Percentiles rank a stretch among this genome's conserved stretches.
These are phyloP conservation scores for Metschnikowia sp. DNA, from an alignment of 805 yeast species.

Conservation along the genomic window DNA sequence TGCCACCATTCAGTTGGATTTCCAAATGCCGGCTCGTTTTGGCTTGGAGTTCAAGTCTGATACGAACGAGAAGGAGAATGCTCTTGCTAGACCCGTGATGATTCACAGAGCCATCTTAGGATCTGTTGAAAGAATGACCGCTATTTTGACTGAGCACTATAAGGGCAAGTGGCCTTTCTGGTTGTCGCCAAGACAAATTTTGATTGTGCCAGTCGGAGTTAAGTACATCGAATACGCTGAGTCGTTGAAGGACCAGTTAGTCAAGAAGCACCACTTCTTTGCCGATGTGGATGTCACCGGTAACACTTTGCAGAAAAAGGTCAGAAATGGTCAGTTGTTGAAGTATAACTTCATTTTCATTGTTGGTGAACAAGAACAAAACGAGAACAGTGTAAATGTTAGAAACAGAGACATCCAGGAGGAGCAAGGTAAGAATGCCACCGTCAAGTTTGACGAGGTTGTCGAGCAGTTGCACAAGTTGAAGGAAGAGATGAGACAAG, in stretches of 20 bases:
- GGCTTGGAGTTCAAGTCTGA: constrained; percentile 79
- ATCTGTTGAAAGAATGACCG: constrained; percentile 98
- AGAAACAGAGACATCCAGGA: constrained; percentile 95
- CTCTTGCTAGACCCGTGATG: constrained; percentile 90
- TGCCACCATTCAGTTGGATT: constrained; percentile 97
- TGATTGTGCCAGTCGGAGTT: constrained; percentile 96
- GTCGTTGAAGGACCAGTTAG: constrained; percentile 62
- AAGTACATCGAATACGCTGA: constrained; percentile 89
- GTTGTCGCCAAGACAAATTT: constrained; percentile 98
- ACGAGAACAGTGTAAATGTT: constrained; percentile 77
- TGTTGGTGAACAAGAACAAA: constrained; percentile 94
- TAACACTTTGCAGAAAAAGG: constrained; percentile 97
- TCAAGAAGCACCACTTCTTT: constrained; percentile 70
- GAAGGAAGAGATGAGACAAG: constrained; percentile 71
- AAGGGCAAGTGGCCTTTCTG: constrained; percentile 99
- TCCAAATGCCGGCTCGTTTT: constrained; percentile 95
- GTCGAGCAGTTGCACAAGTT: constrained; percentile 63
- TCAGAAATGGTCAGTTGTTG: constrained; percentile 91
- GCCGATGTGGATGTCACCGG: constrained; percentile 93
- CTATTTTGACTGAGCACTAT: constrained; percentile 94
- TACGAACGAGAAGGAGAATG: constrained; percentile 51
- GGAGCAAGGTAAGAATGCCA: constrained; percentile 89
- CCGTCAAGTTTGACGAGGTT: constrained; percentile 69
- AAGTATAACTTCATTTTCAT: constrained; percentile 94
- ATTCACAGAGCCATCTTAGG: constrained; percentile 99